phyloP scores from a whole-genome alignment of 345 rosid species.

The Cardamine chenopodiifolia region DNA sequence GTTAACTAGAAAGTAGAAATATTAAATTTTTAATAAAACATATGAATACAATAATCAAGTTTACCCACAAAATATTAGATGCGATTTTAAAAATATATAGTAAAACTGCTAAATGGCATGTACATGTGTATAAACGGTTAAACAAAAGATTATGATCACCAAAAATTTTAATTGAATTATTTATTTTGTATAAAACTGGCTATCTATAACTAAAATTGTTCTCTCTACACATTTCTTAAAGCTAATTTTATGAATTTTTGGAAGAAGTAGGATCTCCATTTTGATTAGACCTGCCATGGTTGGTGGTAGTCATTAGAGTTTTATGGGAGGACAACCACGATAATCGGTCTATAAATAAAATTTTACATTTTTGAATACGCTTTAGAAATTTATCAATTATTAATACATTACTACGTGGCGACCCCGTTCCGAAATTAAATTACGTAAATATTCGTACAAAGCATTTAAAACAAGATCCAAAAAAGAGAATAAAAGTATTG shows the following conservation, averaged over 20 bases:
- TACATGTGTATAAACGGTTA: neutral
- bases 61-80: neutral
- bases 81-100: too few species aligned
- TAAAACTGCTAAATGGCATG: neutral
- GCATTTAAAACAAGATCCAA: neutral
- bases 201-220: too few species aligned
- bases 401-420: neutral
- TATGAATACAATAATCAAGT: neutral
- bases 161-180: too few species aligned
- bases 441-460: slow-evolving; percentile 5
- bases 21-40: neutral
- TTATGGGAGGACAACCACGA: neutral
- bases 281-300: too few species aligned
- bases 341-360: too few species aligned
- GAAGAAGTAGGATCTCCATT: neutral
- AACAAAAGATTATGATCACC: too few species aligned
- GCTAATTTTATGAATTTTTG: too few species aligned
- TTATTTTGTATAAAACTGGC: too few species aligned
- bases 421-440: neutral
- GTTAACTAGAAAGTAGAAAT: neutral
- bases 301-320: neutral
- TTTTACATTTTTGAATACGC: neutral
- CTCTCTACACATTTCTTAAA: too few species aligned
- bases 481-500: neutral
- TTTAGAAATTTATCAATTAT: neutral